A percentile compares a stretch with the other conserved stretches of the same genome.
These are phyloP conservation scores for Xylariaceae sp. DNA, from an alignment of 2,329 filamentous ascomycete genomes.

Conservation along the genomic window DNA sequence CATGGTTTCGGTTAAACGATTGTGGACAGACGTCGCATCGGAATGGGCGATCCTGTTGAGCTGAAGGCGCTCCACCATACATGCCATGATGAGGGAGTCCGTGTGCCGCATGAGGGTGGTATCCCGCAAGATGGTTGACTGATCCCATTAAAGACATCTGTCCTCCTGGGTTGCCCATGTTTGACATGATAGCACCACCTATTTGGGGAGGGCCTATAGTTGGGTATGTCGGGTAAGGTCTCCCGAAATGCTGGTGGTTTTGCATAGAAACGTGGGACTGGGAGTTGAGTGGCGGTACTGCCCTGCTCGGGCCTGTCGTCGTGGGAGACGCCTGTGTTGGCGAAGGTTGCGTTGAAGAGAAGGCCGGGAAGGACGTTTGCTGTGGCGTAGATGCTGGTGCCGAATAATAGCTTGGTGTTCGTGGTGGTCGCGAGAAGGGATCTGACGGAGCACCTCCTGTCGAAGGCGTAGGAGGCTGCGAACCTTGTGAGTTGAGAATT, in stretches of 20 bases:
- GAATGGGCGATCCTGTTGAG: constrained; percentile 76
- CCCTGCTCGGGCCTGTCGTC: constrained; percentile 34
- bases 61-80: constrained; percentile 51
- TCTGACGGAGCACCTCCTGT: constrained; percentile 58
- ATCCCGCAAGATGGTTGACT: constrained; percentile 50
- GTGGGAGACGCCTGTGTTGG: constrained; percentile 45
- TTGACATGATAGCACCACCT: constrained; percentile 69
- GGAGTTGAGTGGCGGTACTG: constrained; percentile 34
- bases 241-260: constrained; percentile 50
- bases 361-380: constrained; percentile 43
- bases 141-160: constrained; percentile 67
- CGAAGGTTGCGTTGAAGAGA: constrained; percentile 33
- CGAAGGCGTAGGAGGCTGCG: constrained; percentile 44
- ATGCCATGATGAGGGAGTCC: constrained; percentile 45
- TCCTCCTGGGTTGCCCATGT: constrained; percentile 68
- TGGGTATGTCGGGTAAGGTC: no score
- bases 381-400: constrained; percentile 47
- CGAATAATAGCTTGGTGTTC: constrained; percentile 58
- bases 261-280: constrained; percentile 45
- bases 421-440: constrained; percentile 52
- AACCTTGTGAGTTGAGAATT: constrained; percentile 49
- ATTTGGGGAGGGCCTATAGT: constrained; percentile 52
- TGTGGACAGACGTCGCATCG: constrained; percentile 90
- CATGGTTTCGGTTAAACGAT: constrained; percentile 94
- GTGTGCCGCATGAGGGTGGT: constrained; percentile 40